Percentiles rank a stretch among this genome's conserved stretches.
Conservation (phyloP, 192 early-diverging fungal species). For the Coemansia sp. region DNA sequence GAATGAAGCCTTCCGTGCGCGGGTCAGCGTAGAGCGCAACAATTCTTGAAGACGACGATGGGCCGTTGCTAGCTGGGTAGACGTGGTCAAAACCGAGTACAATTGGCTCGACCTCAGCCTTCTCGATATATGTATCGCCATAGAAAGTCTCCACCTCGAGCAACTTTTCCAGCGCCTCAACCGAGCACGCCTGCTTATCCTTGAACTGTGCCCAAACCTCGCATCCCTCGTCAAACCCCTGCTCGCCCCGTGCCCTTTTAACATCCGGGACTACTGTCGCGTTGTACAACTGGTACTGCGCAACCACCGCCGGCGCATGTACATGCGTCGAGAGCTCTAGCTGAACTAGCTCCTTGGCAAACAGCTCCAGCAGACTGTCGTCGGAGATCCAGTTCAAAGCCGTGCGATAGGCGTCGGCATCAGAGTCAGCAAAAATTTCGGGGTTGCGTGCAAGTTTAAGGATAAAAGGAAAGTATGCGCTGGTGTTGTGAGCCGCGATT, state of each 20-base stretch:
- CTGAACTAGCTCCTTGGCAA: conserved; percentile 60
- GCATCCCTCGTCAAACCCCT: conserved; percentile 61
- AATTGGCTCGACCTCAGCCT: conserved; percentile 26
- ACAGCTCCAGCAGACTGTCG: conserved; percentile 33
- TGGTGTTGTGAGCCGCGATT: conserved; percentile 61
- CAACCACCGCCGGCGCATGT: conserved; percentile 75
- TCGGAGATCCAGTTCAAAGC: conserved; percentile 54
- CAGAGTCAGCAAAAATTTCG: conserved; percentile 18
- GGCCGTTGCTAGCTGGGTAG: conserved; percentile 11
- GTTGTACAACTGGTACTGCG: conserved; percentile 81
- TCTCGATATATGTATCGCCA: conserved; percentile 30
- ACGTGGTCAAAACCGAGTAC: conserved; percentile 65
- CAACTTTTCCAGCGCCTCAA: conserved; percentile 45
- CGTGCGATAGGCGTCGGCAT: conserved; percentile 52
- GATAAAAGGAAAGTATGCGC: conserved; percentile 64
- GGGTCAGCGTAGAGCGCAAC: conserved; percentile 79
- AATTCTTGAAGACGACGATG: conserved; percentile 1
- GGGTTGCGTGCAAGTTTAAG: conserved; percentile 52
- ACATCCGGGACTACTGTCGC: conserved; percentile 61
- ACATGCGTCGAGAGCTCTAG: conserved; percentile 68
- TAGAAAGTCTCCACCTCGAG: conserved; percentile 46
- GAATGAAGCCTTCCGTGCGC: conserved; percentile 55
- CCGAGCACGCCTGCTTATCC: conserved; percentile 64
- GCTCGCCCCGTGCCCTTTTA: conserved; percentile 22
- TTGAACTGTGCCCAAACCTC: conserved; percentile 70